These are phyloP conservation scores for Pythium guiyangense DNA, from an alignment of 352 stramenopile species.

Conservation along the genomic window DNA sequence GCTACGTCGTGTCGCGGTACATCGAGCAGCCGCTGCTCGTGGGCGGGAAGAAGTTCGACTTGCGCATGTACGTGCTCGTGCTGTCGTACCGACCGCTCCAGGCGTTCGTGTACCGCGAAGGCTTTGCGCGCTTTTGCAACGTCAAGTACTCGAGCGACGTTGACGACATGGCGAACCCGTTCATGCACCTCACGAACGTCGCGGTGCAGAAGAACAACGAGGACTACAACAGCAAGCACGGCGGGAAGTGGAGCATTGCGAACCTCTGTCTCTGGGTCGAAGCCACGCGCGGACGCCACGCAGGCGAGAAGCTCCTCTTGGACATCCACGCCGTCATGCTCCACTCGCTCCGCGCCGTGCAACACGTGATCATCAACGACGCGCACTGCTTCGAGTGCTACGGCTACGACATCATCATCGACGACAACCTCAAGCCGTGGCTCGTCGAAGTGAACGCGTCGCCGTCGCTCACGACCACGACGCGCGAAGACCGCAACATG, in stretches of 20 bases:
- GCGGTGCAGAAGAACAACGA: slow-evolving; percentile 90
- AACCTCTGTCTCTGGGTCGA: slow-evolving; percentile 87
- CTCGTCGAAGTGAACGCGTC: slow-evolving; percentile 89
- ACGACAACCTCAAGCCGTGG: slow-evolving; percentile 91
- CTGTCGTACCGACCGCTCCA: slow-evolving; percentile 85
- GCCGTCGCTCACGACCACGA: slow-evolving; percentile 68
- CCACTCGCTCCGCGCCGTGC: slow-evolving; percentile 81
- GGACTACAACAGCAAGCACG: slow-evolving; percentile 89
- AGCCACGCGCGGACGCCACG: slow-evolving; percentile 42
- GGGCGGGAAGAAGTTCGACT: slow-evolving; percentile 92
- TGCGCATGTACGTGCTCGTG: slow-evolving; percentile 91
- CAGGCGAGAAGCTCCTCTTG: slow-evolving; percentile 54
- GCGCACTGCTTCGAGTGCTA: slow-evolving; percentile 94
- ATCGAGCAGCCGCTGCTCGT: slow-evolving; percentile 88
- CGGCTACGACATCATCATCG: slow-evolving; percentile 93
- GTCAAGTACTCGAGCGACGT: slow-evolving; percentile 82
- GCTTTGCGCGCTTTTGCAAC: slow-evolving; percentile 93
- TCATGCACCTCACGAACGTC: slow-evolving; percentile 89
- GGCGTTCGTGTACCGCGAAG: slow-evolving; percentile 75
- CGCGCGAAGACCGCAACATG: slow-evolving; percentile 71
- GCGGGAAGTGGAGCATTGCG: slow-evolving; percentile 88
- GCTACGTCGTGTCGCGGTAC: slow-evolving; percentile 88
- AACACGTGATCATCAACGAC: slow-evolving; percentile 93
- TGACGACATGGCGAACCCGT: slow-evolving; percentile 89
- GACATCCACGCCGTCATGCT: slow-evolving; percentile 83